A percentile compares a stretch with the other conserved stretches of the same genome.
Evolutionary conservation across 2,329 filamentous ascomycete genomes (phyloP).

Genomic region (Beauveria medogensis): DNA sequence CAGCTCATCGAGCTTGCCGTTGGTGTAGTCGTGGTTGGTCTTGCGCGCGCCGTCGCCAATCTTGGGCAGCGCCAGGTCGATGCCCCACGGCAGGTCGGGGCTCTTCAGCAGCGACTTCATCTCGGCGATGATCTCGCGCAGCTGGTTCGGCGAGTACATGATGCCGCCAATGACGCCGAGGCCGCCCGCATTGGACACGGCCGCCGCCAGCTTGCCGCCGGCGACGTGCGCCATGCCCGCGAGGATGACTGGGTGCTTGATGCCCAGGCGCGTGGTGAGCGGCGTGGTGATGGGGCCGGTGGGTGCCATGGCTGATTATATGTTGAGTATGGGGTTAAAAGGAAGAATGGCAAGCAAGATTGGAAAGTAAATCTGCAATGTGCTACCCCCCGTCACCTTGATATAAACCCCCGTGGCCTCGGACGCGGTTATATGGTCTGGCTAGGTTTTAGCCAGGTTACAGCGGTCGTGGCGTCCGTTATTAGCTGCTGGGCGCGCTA

Average conservation of each 20-base stretch:
- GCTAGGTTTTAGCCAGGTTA: not conserved
- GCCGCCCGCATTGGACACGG: slow-evolving; percentile 82
- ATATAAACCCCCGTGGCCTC: not conserved
- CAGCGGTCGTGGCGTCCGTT: not conserved
- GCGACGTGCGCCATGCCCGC: slow-evolving; percentile 90
- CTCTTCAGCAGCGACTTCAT: slow-evolving; percentile 66
- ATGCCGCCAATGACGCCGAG: slow-evolving; percentile 67
- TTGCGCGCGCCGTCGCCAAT: slow-evolving; percentile 74
- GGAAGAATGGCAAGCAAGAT: not conserved
- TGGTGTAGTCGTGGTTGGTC: slow-evolving; percentile 94
- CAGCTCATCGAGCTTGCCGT: slow-evolving; percentile 78
- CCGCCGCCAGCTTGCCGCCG: slow-evolving; percentile 68
- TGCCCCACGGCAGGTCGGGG: slow-evolving; percentile 72
- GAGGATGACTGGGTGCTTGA: slow-evolving; percentile 82
- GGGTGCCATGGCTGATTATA: slow-evolving; percentile 2
- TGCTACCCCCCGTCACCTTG: not conserved
- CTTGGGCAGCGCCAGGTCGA: slow-evolving; percentile 87
- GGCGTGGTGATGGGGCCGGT: slow-evolving; percentile 62
- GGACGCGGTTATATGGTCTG: slow-evolving; percentile 1
- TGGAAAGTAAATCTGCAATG: not conserved
- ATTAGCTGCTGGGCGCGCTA: not conserved
- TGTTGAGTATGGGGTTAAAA: not conserved
- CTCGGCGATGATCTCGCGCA: slow-evolving; percentile 74
- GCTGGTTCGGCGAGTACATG: slow-evolving; percentile 65
- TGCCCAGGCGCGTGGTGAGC: slow-evolving; percentile 68